Evolutionary conservation across 768 basidiomycete species (phyloP), one percentile per base, ranked within the genome.

Genomic region (Auricularia auricula-judae): DNA sequence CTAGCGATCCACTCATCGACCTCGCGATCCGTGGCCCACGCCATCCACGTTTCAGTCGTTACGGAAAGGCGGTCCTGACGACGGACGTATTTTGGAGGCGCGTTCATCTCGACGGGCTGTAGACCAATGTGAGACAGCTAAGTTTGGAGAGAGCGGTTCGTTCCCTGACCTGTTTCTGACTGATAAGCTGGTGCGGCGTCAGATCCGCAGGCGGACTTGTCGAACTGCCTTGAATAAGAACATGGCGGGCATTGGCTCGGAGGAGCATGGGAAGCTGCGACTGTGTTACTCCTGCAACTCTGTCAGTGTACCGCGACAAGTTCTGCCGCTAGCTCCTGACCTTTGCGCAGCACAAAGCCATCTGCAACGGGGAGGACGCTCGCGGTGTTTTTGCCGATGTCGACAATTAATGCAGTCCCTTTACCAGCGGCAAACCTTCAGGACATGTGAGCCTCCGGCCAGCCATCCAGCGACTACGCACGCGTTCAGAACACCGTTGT

Each of bases 281-380:
- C 70, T 84, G 84, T 23, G 82, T 76, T 29, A 98, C 86, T 56
- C 94, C 96, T 97, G 63, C 10, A 51, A 36, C 36, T 36, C 18
- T 14, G 56, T 23, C 36, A 62, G 11, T 18, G 58, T 7, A 33
- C 12, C 16, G 36, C 23, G 42, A 34, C 21, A 62, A 54, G 10
- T n/a, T 14, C 18, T 23, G 60, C 34, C 2, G 35, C 58, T 47
- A 2, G 33, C 18, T 21, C 64, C 73, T 56, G 56, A 88, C 96
- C 96, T 84, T 96, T 97, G 70, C 95, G 82, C 54, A 99, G 84
- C 53, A 98, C 97, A 71, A 98, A 99, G 3, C 97, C 97, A 69
- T 99, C 97, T 3, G 95, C 93, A 21, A 99, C 89, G 4, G 97
- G 97, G 1, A 93, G 93, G 14, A 96, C 91, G 69, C 91, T 96